These are phyloP conservation scores for Pythium utonaiense DNA, from an alignment of 352 stramenopile genomes.

Conservation along the genomic window DNA sequence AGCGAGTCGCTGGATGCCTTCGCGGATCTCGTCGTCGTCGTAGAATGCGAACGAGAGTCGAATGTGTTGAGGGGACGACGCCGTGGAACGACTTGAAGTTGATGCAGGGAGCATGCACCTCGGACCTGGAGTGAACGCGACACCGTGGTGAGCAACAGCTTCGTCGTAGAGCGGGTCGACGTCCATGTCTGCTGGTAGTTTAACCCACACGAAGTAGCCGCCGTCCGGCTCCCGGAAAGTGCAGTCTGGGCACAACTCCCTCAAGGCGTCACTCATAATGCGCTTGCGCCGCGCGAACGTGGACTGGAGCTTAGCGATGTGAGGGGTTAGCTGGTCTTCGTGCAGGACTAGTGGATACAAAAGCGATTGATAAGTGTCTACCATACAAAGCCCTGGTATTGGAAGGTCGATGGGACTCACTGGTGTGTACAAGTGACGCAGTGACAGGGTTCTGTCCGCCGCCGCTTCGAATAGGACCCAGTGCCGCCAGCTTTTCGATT, in stretches of 20 bases:
- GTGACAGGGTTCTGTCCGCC: slow-evolving; percentile 91
- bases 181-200: slow-evolving; percentile 49
- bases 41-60: slow-evolving; percentile 86
- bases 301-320: slow-evolving; percentile 42
- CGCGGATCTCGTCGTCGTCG: slow-evolving; percentile 59
- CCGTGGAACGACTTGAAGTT: background rate
- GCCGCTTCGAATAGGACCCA: slow-evolving; percentile 84
- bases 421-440: slow-evolving; percentile 72
- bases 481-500: slow-evolving; percentile 50
- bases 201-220: slow-evolving; percentile 84
- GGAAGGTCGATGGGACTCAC: slow-evolving; percentile 31
- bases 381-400: background rate
- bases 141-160: slow-evolving; percentile 43
- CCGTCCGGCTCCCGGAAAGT: slow-evolving; percentile 60
- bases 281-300: slow-evolving; percentile 44
- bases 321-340: slow-evolving; percentile 38
- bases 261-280: slow-evolving; percentile 46
- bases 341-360: slow-evolving; percentile 46
- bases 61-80: slow-evolving; percentile 12
- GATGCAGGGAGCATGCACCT: slow-evolving; percentile 41
- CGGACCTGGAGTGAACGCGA: slow-evolving; percentile 75
- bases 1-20: slow-evolving; percentile 54
- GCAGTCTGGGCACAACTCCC: slow-evolving; percentile 34
- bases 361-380: slow-evolving; percentile 25
- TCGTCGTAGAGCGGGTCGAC: slow-evolving; percentile 47